phyloP scores from a whole-genome alignment of 768 basidiomycete species.

The Lactifluus piperatus region DNA sequence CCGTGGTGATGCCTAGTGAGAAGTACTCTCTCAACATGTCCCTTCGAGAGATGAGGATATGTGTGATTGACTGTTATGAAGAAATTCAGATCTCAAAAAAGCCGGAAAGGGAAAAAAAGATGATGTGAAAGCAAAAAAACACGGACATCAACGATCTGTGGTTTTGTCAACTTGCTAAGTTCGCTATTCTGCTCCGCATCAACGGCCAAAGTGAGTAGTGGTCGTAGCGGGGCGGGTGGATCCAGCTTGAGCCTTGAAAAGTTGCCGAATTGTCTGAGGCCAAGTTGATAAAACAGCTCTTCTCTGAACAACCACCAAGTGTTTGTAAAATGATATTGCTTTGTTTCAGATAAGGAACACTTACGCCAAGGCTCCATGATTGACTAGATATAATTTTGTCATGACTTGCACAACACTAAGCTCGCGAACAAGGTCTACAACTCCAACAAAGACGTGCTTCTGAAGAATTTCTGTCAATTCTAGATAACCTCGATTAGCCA shows the following conservation, averaged over 20 bases:
- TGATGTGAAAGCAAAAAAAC: not conserved
- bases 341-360: constrained; percentile 26
- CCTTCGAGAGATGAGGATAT: constrained; percentile 49
- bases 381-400: constrained; percentile 84
- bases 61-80: constrained; percentile 47
- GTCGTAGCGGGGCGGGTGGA: constrained; percentile 66
- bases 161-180: constrained; percentile 44
- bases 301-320: constrained; percentile 45
- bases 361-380: constrained; percentile 77
- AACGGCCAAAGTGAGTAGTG: constrained; percentile 71
- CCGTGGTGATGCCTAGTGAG: constrained; percentile 56
- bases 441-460: constrained; percentile 87
- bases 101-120: not conserved
- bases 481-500: constrained; percentile 26
- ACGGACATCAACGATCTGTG: constrained; percentile 64
- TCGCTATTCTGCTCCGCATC: constrained; percentile 50
- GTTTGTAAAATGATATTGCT: not conserved
- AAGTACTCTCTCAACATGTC: constrained; percentile 95
- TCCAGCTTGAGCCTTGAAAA: constrained; percentile 69
- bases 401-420: constrained; percentile 80
- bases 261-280: constrained; percentile 83
- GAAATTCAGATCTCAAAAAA: not conserved
- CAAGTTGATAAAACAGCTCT: constrained; percentile 93
- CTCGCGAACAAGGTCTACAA: constrained; percentile 67
- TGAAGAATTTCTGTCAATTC: constrained; percentile 77